Conservation (phyloP, 768 basidiomycete genomes). For the Lactarius pseudohatsudake region DNA sequence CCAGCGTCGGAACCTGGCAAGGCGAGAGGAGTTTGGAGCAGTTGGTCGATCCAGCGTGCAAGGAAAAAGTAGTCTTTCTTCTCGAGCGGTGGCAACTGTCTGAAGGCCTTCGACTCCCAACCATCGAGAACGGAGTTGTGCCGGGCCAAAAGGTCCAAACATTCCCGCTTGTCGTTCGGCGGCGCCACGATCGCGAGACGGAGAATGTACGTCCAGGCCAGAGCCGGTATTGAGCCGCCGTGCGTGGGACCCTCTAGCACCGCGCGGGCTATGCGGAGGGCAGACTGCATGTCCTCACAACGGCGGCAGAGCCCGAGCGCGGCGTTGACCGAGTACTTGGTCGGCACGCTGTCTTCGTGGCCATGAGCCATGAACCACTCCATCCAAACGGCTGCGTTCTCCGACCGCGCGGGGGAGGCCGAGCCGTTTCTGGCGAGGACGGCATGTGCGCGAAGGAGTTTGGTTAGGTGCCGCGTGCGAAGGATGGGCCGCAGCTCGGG, state of each 20-base stretch:
- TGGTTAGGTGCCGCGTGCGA: background rate
- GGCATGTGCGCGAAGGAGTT: background rate
- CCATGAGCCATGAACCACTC: constrained; percentile 15
- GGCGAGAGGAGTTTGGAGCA: background rate
- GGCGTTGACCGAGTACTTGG: background rate
- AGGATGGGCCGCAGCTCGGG: background rate
- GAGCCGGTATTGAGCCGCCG: background rate
- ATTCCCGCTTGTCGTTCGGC: constrained; percentile 4
- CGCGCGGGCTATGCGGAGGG: constrained; percentile 7
- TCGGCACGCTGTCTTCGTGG: background rate
- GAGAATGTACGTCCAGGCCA: constrained; percentile 19
- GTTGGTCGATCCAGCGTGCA: background rate
- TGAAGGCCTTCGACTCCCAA: constrained; percentile 2
- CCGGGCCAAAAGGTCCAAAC: constrained; percentile 21
- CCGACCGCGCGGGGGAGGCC: background rate
- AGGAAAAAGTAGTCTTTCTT: constrained; percentile 25
- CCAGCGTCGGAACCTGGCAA: too few species aligned
- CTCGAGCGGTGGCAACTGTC: background rate
- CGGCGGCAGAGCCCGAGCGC: constrained; percentile 20
- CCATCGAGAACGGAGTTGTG: constrained; percentile 5
- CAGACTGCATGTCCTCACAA: constrained; percentile 13
- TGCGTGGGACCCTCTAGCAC: background rate
- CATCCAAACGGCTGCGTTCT: constrained; percentile 16
- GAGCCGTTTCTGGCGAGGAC: constrained; percentile 13
- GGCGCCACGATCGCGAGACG: constrained; percentile 14